Percentiles rank a stretch among this genome's conserved stretches.
These are phyloP conservation scores for Stagonosporopsis cucurbitacearum DNA, from an alignment of 2,329 filamentous ascomycete genomes.

Conservation along the genomic window DNA sequence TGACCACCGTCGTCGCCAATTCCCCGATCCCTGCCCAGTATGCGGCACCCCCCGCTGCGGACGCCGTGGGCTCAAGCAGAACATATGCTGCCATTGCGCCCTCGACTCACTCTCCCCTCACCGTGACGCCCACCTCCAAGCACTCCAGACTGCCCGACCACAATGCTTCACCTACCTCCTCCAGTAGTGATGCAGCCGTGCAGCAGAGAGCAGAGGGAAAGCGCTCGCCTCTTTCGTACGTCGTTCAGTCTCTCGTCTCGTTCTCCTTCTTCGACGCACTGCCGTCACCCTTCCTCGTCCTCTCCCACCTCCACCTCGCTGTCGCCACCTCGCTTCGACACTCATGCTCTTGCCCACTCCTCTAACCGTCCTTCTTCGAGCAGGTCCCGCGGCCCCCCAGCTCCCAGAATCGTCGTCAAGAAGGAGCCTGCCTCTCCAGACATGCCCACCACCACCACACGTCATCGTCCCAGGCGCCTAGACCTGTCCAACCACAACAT, in stretches of 20 bases:
- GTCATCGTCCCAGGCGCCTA: constrained; percentile 77
- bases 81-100: constrained; percentile 55
- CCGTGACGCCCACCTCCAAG: constrained; percentile 47
- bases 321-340: constrained; percentile 36
- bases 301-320: constrained; percentile 34
- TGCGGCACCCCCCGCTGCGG: constrained; percentile 45
- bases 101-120: constrained; percentile 50
- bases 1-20: constrained; percentile 57
- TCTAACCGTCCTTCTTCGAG: constrained; percentile 50
- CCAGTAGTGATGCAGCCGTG: constrained; percentile 46
- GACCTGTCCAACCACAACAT: constrained; percentile 69
- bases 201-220: constrained; percentile 57
- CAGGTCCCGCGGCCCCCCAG: constrained; percentile 59
- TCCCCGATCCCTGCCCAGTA: constrained; percentile 50
- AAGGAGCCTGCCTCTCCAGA: constrained; percentile 92
- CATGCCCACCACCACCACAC: constrained; percentile 71
- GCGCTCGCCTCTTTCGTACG: constrained; percentile 60
- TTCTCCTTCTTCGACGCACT: constrained; percentile 32
- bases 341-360: not conserved
- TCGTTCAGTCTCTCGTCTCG: constrained; percentile 40
- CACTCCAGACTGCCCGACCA: constrained; percentile 42
- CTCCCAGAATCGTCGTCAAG: constrained; percentile 90
- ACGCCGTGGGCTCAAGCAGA: constrained; percentile 49
- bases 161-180: constrained; percentile 51
- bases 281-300: constrained; percentile 30